A percentile compares a stretch with the other conserved stretches of the same genome.
Conservation (phyloP, 2,329 filamentous ascomycete genomes). For the Parastagonospora avenae region DNA sequence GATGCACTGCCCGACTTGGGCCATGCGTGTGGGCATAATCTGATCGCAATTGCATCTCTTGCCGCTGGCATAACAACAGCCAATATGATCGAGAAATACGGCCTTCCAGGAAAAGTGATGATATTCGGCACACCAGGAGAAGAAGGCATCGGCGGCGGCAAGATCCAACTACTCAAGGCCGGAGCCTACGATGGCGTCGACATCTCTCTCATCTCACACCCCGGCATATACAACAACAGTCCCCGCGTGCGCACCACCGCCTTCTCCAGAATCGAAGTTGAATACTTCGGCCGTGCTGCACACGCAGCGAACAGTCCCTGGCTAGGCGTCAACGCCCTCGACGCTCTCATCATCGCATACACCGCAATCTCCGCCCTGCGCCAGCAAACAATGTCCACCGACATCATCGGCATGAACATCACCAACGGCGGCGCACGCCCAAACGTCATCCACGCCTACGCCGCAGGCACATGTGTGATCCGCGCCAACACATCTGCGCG, state of each 20-base stretch:
- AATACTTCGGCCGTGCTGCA: constrained; percentile 35
- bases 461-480: constrained; percentile 45
- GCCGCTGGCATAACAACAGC: constrained; percentile 56
- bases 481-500: constrained; percentile 38
- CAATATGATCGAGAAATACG: constrained; percentile 49
- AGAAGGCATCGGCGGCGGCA: constrained; percentile 55
- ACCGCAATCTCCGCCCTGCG: constrained; percentile 38
- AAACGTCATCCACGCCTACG: constrained; percentile 50
- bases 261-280: constrained; percentile 19
- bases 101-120: constrained; percentile 53
- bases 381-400: constrained; percentile 48
- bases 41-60: constrained; percentile 58
- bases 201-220: constrained; percentile 8
- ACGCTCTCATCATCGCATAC: constrained; percentile 46
- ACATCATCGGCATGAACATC: constrained; percentile 46
- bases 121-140: constrained; percentile 61
- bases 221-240: constrained; percentile 6
- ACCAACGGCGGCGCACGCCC: constrained; percentile 35
- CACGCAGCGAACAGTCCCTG: constrained; percentile 49
- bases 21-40: constrained; percentile 62
- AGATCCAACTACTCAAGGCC: constrained; percentile 54
- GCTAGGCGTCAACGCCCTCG: constrained; percentile 49
- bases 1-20: constrained; percentile 58
- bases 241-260: constrained; percentile 14
- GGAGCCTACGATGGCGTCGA: constrained; percentile 41